These are phyloP conservation scores for Ophiocordyceps camponoti-floridani DNA, from an alignment of 2,329 filamentous ascomycete genomes.

Conservation along the genomic window DNA sequence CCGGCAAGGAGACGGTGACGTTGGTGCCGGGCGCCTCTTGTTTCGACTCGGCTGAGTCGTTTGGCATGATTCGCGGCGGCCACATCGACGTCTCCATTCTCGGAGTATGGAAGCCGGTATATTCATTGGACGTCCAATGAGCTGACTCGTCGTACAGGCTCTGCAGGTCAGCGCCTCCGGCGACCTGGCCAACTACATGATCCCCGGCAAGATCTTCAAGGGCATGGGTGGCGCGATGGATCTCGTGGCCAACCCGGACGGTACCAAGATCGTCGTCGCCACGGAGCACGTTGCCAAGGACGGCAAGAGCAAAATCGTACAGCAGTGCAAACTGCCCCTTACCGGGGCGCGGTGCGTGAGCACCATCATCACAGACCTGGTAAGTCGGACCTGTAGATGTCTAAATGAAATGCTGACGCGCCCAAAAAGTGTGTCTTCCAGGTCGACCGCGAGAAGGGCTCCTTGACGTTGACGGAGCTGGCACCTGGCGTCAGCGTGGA, in stretches of 20 bases:
- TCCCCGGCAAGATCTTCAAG: slow-evolving; percentile 72
- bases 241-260: slow-evolving; percentile 67
- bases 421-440: slow-evolving; percentile 20
- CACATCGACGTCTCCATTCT: slow-evolving; percentile 75
- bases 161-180: slow-evolving; percentile 70
- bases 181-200: slow-evolving; percentile 84
- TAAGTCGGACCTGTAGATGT: slow-evolving; percentile 19
- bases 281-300: slow-evolving; percentile 98
- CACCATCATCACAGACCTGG: slow-evolving; percentile 77
- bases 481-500: slow-evolving; percentile 82
- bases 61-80: slow-evolving; percentile 84
- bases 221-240: slow-evolving; percentile 91
- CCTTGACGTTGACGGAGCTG: slow-evolving; percentile 63
- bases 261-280: slow-evolving; percentile 86
- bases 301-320: slow-evolving; percentile 82
- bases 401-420: neutral
- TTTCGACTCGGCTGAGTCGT: slow-evolving; percentile 78
- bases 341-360: slow-evolving; percentile 77
- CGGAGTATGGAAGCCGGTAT: slow-evolving; percentile 19
- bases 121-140: neutral
- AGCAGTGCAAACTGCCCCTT: slow-evolving; percentile 87
- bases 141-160: slow-evolving; percentile 19
- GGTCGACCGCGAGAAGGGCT: slow-evolving; percentile 62
- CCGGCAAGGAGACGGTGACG: slow-evolving; percentile 84
- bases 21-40: slow-evolving; percentile 60